Base-by-base conservation (phyloP, 768 basidiomycete genomes). In the Roridomyces roridus region DNA sequence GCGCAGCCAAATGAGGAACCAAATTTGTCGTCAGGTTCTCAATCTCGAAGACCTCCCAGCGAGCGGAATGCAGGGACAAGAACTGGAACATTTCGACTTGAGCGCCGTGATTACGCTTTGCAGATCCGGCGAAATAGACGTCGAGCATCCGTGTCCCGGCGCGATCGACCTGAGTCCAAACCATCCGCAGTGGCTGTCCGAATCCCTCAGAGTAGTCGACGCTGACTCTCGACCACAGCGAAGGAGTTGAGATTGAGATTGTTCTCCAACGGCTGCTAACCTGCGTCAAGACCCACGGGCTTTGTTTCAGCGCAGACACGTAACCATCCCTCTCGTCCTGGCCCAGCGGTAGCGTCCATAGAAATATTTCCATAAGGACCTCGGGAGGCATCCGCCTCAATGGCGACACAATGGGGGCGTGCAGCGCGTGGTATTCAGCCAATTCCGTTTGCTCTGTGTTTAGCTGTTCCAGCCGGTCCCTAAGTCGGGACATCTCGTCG, bases 361-460 rank as follows among this genome's bases (percentile, higher is more conserved):
- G 15, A 14, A 55, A 55, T 18, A 55, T 36, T 21, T 55, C 24
- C n/a, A 21, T 24, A 15, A 55, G 54, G 2, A 55, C 20, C 25
- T 55, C 54, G 2, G 54, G n/a, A 1, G 54, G 54, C 4, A 55
- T 42, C 34, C 47, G 35, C 20, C 47, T 12, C 3, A 56, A 25
- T 3, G 55, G 55, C 17, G 35, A 49, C 4, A 56, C 20, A 1
- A 56, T 44, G 4, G 17, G 31, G 1, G 14, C 8, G 26, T 55
- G 25, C 2, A 24, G 53, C 6, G 10, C 20, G 26, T 21, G 45
- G 23, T 43, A 48, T 28, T 5, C 35, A 5, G 6, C 12, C 5
- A 55, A 12, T 5, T 23, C 9, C 2, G 18, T 18, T 4, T 18
- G 54, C 4, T 55, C 40, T 21, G 41, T 40, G 6, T 47, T 40